Evolutionary conservation across 768 basidiomycete genomes (phyloP), one percentile per base, ranked within the genome.

Genomic region (Leccinum subgranulosum): DNA sequence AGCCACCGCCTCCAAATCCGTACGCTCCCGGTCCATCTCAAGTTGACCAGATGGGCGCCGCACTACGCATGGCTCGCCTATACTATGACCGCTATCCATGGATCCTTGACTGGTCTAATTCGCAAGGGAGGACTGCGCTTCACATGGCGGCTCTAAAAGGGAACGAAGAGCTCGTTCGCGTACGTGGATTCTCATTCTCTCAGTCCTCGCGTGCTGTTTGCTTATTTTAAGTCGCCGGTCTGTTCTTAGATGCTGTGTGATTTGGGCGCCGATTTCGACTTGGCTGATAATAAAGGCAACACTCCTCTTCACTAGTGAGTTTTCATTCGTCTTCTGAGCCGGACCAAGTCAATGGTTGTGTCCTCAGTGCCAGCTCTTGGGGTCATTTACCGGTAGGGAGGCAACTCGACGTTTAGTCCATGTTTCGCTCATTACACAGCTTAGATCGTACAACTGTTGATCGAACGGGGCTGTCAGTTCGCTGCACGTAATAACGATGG

Each of bases 231-330:
- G 12, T 55, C 33, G 29, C 50, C 10, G 36, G 31, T 43, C 59
- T 54, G 58, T 55, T 59, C 46, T 55, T 64, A 94, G 93, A 92
- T 94, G 86, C 77, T 96, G 45, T 93, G 90, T 71, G 93, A 96
- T 74, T 75, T 94, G 19, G 92, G 87, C 6, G 95, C 94, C 27
- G 95, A 97, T 74, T 80, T 88, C 62, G 90, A 97, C 74, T 74
- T 98, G 51, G 80, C 94, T 11, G 95, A 98, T 75, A 85, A 93
- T 60, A 85, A 89, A 74, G 95, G 95, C 48, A 96, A 97, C 65
- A 92, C 93, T 1, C 86, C 95, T 31, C 75, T 98, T 54, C 95
- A 98, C 73, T 94, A 94, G 93, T 95, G 69, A 74, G 91, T 77
- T 31, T 12, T 45, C 19, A 4, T 33, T 33, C 52, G 51, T 12